Conservation (phyloP, 768 basidiomycete genomes). For the Tylopilus sp. region DNA sequence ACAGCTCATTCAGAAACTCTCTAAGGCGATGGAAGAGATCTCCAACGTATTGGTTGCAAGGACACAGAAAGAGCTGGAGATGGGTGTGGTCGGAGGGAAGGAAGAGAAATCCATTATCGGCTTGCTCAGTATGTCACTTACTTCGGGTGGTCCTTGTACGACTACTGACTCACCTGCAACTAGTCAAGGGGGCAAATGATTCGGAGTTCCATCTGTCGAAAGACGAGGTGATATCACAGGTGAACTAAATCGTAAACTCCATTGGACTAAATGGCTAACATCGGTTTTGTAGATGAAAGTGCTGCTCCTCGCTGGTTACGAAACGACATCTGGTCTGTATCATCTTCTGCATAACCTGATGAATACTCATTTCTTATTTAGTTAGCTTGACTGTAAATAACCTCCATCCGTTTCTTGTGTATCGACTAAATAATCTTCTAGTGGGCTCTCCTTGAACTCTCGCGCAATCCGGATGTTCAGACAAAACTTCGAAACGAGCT, state of each 20-base stretch:
- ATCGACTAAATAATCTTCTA: slow-evolving; percentile 5
- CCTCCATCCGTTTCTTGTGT: neutral
- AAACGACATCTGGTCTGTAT: slow-evolving; percentile 20
- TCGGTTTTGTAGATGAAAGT: slow-evolving; percentile 16
- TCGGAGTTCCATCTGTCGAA: slow-evolving; percentile 22
- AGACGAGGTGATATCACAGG: slow-evolving; percentile 28
- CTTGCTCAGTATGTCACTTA: slow-evolving; percentile 10
- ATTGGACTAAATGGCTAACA: too few species aligned
- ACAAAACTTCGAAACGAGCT: slow-evolving; percentile 49
- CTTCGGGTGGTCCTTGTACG: too few species aligned
- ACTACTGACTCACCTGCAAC: too few species aligned
- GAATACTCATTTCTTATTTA: too few species aligned
- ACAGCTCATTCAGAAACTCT: slow-evolving; percentile 29
- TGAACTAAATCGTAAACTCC: neutral
- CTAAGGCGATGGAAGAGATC: slow-evolving; percentile 36
- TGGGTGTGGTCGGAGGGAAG: slow-evolving; percentile 15
- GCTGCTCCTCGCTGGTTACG: slow-evolving; percentile 19
- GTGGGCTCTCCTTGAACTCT: slow-evolving; percentile 61
- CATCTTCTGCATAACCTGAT: too few species aligned
- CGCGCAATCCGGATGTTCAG: too few species aligned
- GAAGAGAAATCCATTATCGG: too few species aligned
- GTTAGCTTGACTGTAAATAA: slow-evolving; percentile 19
- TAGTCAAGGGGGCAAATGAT: slow-evolving; percentile 38
- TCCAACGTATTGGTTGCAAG: slow-evolving; percentile 37
- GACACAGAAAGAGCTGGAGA: slow-evolving; percentile 32